Conservation (phyloP, 139 green algal genomes). For the Tetradesmus obliquus region DNA sequence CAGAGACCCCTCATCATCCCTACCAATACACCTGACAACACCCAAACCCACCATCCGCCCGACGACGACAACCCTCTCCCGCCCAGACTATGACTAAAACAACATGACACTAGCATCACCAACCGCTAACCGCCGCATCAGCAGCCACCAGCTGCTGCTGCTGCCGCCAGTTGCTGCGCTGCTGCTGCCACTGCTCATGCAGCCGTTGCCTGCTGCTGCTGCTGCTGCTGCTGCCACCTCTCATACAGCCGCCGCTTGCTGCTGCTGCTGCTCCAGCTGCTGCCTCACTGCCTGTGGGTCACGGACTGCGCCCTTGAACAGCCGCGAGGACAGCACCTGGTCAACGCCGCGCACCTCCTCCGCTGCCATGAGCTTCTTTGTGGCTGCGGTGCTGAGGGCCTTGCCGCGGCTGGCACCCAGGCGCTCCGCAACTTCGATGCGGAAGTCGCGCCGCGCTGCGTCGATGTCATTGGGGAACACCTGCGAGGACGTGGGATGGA, state of each 20-base stretch:
- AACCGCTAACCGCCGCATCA: too few species aligned
- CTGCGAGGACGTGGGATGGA: background rate
- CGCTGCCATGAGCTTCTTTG: background rate
- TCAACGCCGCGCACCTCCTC: constrained; percentile 9
- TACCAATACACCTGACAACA: too few species aligned
- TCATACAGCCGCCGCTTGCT: constrained; percentile 16
- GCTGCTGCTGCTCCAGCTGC: constrained; percentile 25
- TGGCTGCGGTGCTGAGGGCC: background rate
- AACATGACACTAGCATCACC: too few species aligned
- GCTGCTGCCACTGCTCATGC: background rate
- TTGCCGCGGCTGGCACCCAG: constrained; percentile 8
- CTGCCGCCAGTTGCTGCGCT: background rate
- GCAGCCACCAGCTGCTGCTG: too few species aligned
- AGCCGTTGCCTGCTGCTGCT: background rate
- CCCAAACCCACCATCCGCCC: too few species aligned
- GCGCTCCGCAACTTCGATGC: constrained; percentile 15
- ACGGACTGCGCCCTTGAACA: constrained; percentile 13
- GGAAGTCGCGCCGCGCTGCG: background rate
- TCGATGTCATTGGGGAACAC: constrained; percentile 30
- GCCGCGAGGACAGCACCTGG: constrained; percentile 17
- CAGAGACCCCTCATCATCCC: too few species aligned
- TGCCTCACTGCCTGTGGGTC: background rate
- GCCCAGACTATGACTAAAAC: too few species aligned
- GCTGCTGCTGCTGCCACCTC: background rate
- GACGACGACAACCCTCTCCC: too few species aligned